phyloP scores from a whole-genome alignment of 2,329 filamentous ascomycete genomes.

The Bipolaris cookei region DNA sequence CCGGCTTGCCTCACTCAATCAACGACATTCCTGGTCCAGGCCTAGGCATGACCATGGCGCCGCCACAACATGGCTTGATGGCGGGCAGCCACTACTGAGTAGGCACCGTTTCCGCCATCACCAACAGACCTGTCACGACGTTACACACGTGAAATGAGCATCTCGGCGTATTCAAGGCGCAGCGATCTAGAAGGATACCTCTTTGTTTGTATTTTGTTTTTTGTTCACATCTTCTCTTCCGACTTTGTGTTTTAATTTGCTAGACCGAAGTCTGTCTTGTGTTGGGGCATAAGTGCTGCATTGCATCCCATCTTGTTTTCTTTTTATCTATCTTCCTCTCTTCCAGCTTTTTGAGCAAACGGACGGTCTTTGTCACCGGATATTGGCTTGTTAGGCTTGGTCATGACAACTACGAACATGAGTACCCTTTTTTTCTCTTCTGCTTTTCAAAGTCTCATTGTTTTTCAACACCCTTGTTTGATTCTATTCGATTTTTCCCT shows the following conservation, averaged over 20 bases:
- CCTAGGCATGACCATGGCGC: slow-evolving; percentile 51
- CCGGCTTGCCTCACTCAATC: slow-evolving; percentile 38
- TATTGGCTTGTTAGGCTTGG: slow-evolving; percentile 17
- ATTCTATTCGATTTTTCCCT: slow-evolving; percentile 1
- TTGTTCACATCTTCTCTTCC: slow-evolving; percentile 26
- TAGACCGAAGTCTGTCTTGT: slow-evolving; percentile 29
- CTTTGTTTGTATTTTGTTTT: slow-evolving; percentile 25
- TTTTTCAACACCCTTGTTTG: too few relatives aligned
- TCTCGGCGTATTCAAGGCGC: slow-evolving; percentile 32
- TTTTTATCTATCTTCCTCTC: not conserved
- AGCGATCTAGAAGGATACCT: slow-evolving; percentile 27
- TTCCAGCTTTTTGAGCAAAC: slow-evolving; percentile 9
- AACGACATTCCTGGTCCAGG: slow-evolving; percentile 46
- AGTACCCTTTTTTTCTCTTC: slow-evolving; percentile 10
- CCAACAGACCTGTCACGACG: slow-evolving; percentile 23
- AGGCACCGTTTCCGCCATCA: slow-evolving; percentile 14
- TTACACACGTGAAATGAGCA: slow-evolving; percentile 34
- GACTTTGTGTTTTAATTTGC: slow-evolving; percentile 31
- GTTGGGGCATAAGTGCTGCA: slow-evolving; percentile 19
- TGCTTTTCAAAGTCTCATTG: slow-evolving; percentile 5
- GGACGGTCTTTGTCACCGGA: slow-evolving; percentile 19
- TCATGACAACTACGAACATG: slow-evolving; percentile 32
- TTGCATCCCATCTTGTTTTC: slow-evolving; percentile 5
- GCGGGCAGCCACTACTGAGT: slow-evolving; percentile 53
- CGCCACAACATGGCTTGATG: slow-evolving; percentile 52